These are phyloP conservation scores for Boechera retrofracta DNA, from an alignment of 345 rosid genomes.

Conservation along the genomic window DNA sequence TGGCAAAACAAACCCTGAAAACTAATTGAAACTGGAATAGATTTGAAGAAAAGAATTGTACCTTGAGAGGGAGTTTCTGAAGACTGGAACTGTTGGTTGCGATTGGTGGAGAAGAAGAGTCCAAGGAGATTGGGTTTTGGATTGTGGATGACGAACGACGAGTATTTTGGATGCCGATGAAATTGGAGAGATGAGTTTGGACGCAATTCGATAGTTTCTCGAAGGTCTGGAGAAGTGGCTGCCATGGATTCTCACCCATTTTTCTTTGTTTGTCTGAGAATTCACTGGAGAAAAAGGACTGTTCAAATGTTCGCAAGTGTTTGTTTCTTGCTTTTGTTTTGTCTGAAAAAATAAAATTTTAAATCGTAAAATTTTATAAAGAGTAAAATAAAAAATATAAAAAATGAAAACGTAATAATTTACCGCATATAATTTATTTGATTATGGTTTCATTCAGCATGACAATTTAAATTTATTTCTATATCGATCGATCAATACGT, in stretches of 20 bases:
- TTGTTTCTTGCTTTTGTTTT: not conserved
- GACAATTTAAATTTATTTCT: no score
- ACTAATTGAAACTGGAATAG: not conserved
- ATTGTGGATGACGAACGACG: constrained; percentile 21
- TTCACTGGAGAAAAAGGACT: not conserved
- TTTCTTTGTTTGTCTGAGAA: not conserved
- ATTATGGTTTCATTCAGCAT: no score
- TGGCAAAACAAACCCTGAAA: not conserved
- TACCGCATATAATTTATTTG: no score
- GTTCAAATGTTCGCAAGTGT: not conserved
- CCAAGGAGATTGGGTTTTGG: constrained; percentile 49
- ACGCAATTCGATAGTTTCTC: constrained; percentile 57
- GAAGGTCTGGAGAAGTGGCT: constrained; percentile 51
- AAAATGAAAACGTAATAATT: no score
- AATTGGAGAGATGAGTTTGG: constrained; percentile 62
- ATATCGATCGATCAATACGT: no score
- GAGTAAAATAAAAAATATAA: no score
- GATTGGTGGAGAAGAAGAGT: constrained; percentile 43
- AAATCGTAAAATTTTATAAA: no score
- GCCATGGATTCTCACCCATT: constrained; percentile 68
- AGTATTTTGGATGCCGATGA: constrained; percentile 39
- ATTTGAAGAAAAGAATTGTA: not conserved
- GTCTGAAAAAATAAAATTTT: not conserved
- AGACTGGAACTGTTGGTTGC: constrained; percentile 27
- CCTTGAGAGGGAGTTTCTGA: constrained; percentile 53